Base-by-base conservation (phyloP, 2,329 filamentous ascomycete species). In the Lasiodiplodia gonubiensis region DNA sequence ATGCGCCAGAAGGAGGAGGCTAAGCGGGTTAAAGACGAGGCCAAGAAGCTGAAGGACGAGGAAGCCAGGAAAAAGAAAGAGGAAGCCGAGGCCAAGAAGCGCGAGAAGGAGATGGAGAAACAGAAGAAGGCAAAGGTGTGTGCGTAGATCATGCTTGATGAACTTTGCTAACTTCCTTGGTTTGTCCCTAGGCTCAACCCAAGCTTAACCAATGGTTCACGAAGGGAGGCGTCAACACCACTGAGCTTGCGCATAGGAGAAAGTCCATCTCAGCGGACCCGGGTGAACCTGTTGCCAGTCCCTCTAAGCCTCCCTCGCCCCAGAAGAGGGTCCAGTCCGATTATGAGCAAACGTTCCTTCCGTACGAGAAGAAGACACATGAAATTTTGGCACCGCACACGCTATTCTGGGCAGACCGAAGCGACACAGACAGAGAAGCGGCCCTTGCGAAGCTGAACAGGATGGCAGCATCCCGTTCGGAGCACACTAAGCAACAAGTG, bases 331-430 rank as follows among this genome's bases (percentile, higher is more conserved):
- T 70, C 23, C 64, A 63, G 16, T 78, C 77, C 6, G 81, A 83
- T 69, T 80, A 82, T 68, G 71, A 91, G 21, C 89, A 88, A 71
- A 82, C 85, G 42, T 98, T 98, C 74, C 86, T 93, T 37, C 89
- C 92, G 0, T 98, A 97, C 77, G 94, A 91, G 70, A 75, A 95
- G 54, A 90, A 92, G 68, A 84, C 89, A 2, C 86, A 92, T 73
- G 91, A 92, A 1, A 86, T 80, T n/a, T 72, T 97, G 64, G 93
- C 93, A 0, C 83, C 85, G 0, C 71, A 83, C 59, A 82, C 80
- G 60, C 69, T 71, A 0, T 74, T 77, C 21, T 71, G 76, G 68
- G 70, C 70, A n/a, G 73, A 75, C n/a, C 67, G 42, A 14, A 48
- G 59, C 30, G 63, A 74, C 2, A 71, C 70, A n/a, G 72, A 72